Evolutionary conservation across 2,329 filamentous ascomycete genomes (phyloP).

Genomic region (Aureobasidium sp.): DNA sequence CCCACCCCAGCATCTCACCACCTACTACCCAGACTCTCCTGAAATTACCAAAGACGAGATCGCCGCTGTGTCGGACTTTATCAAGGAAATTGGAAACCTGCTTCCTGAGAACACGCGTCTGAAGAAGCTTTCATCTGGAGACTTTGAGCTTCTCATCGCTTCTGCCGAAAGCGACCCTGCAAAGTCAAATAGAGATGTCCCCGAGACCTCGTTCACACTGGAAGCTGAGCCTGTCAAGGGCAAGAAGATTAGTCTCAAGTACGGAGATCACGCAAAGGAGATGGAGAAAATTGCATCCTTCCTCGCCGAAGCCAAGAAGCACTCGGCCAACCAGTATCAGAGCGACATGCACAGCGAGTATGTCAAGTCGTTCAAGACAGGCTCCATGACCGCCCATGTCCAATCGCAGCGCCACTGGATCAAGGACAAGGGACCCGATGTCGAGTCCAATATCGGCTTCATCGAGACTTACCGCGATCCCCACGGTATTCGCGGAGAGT

Average conservation of each 20-base stretch:
- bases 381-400: slow-evolving; percentile 43
- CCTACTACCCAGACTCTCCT: slow-evolving; percentile 43
- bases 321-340: slow-evolving; percentile 39
- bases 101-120: slow-evolving; percentile 45
- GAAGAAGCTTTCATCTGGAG: slow-evolving; percentile 34
- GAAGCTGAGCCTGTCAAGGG: slow-evolving; percentile 32
- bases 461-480: slow-evolving; percentile 49
- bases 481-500: slow-evolving; percentile 46
- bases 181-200: slow-evolving; percentile 33
- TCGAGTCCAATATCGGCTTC: slow-evolving; percentile 48
- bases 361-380: slow-evolving; percentile 42
- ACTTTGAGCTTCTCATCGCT: slow-evolving; percentile 42
- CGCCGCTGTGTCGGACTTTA: slow-evolving; percentile 36
- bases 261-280: slow-evolving; percentile 39
- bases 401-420: slow-evolving; percentile 47
- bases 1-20: slow-evolving; percentile 40
- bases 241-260: slow-evolving; percentile 38
- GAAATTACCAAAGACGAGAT: slow-evolving; percentile 43
- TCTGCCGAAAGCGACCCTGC: slow-evolving; percentile 36
- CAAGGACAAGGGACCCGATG: slow-evolving; percentile 42
- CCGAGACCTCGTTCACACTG: slow-evolving; percentile 39
- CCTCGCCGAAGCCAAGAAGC: slow-evolving; percentile 39
- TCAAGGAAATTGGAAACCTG: slow-evolving; percentile 36
- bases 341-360: slow-evolving; percentile 34
- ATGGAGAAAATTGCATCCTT: slow-evolving; percentile 40